Percentiles rank a stretch among this genome's conserved stretches.
These are phyloP conservation scores for Scleroderma citrinum DNA, from an alignment of 768 basidiomycete genomes.

Conservation along the genomic window DNA sequence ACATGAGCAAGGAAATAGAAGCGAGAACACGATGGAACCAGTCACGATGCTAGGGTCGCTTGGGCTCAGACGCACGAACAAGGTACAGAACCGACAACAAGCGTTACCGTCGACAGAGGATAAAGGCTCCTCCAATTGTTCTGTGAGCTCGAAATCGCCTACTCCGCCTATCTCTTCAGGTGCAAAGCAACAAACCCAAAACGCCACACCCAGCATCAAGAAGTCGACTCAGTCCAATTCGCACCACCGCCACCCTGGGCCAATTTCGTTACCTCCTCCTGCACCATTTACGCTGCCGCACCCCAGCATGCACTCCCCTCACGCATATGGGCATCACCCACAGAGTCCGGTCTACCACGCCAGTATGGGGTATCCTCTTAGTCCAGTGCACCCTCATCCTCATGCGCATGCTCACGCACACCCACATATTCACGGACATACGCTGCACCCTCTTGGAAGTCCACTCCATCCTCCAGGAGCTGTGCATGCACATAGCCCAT, in stretches of 20 bases:
- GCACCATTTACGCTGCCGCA: constrained; percentile 40
- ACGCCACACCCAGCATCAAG: neutral
- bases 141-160: constrained; percentile 3
- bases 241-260: constrained; percentile 59
- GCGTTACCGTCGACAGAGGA: constrained; percentile 13
- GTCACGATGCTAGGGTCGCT: constrained; percentile 22
- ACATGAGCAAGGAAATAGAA: neutral
- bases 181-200: neutral
- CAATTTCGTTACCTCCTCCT: constrained; percentile 62
- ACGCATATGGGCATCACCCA: constrained; percentile 26
- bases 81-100: constrained; percentile 13
- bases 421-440: neutral
- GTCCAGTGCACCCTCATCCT: constrained; percentile 21
- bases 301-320: constrained; percentile 27
- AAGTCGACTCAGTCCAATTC: constrained; percentile 14
- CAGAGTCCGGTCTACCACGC: constrained; percentile 38
- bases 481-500: constrained; percentile 26
- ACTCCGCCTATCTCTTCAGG: neutral
- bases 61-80: constrained; percentile 25
- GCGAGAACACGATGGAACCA: constrained; percentile 4
- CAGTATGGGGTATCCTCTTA: constrained; percentile 20
- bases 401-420: constrained; percentile 11
- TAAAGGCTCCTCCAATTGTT: constrained; percentile 4
- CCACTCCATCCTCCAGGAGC: constrained; percentile 24
- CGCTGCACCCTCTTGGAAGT: constrained; percentile 26